Conservation (phyloP, 257 asterid species). For the Echites panduratus region DNA sequence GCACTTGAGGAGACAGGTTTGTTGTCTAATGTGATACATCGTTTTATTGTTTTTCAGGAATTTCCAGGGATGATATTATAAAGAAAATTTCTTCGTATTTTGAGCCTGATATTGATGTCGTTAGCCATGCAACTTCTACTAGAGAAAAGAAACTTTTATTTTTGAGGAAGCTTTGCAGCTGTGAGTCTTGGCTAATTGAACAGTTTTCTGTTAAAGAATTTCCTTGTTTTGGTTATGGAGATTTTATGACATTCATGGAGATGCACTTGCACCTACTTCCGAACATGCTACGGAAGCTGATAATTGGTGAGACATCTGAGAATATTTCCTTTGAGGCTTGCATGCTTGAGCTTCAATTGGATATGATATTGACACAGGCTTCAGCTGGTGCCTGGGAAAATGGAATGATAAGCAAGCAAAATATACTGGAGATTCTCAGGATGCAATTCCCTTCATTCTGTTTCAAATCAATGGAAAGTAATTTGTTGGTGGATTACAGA, state of each 20-base stretch:
- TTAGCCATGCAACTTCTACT: conserved; percentile 22
- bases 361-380: conserved; percentile 68
- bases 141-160: conserved; percentile 36
- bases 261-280: conserved; percentile 54
- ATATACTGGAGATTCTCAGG: conserved; percentile 52
- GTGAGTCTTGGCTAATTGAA: conserved; percentile 62
- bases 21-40: not conserved
- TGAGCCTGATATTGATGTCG: conserved; percentile 33
- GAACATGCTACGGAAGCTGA: conserved; percentile 38
- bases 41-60: conserved; percentile 33
- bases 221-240: conserved; percentile 80
- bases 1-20: not conserved
- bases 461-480: conserved; percentile 44
- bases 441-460: conserved; percentile 77
- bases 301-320: conserved; percentile 36
- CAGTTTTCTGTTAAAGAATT: conserved; percentile 48
- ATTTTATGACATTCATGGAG: conserved; percentile 57
- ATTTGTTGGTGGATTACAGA: conserved; percentile 28
- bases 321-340: conserved; percentile 51
- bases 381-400: conserved; percentile 38
- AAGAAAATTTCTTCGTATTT: conserved; percentile 55
- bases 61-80: conserved; percentile 54
- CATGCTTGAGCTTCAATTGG: conserved; percentile 66
- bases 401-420: conserved; percentile 35
- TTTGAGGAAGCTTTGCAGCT: conserved; percentile 57